Evolutionary conservation across 805 yeast species (phyloP).

Genomic region (Yarrowia osloensis): DNA sequence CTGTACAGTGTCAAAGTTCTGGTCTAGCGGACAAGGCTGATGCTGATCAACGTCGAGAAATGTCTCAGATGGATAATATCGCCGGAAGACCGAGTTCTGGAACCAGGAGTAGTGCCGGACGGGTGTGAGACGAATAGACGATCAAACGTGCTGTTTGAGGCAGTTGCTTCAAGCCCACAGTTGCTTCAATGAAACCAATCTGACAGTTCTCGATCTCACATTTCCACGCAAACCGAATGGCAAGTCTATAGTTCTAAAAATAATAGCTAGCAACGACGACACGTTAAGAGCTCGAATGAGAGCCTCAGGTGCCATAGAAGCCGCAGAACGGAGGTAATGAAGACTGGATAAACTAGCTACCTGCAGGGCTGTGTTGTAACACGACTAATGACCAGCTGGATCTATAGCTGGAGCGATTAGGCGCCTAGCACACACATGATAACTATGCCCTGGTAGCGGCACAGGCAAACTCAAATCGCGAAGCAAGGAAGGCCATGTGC

Average conservation of each 20-base stretch:
- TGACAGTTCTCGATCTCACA: too few species aligned
- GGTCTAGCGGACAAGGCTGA: background rate
- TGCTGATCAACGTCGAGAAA: slow-evolving; percentile 5
- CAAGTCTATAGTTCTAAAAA: background rate
- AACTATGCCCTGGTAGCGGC: background rate
- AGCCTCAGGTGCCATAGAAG: background rate
- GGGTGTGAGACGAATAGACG: background rate
- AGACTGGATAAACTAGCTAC: background rate
- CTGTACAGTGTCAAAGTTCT: background rate
- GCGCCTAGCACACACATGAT: background rate
- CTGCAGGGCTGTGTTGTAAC: background rate
- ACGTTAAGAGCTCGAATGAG: too few species aligned
- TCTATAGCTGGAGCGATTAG: background rate
- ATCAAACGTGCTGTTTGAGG: background rate
- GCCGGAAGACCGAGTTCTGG: background rate
- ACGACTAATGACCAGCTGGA: background rate
- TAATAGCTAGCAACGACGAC: background rate
- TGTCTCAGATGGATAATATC: slow-evolving; percentile 8
- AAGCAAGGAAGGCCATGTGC: background rate
- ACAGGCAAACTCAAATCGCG: background rate
- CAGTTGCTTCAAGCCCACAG: too few species aligned
- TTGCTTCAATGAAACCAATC: too few species aligned
- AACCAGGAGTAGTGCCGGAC: background rate
- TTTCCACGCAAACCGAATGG: background rate
- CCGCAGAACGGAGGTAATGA: background rate